Evolutionary conservation across 139 green algal genomes (phyloP).

Genomic region (Mesotaenium endlicherianum): DNA sequence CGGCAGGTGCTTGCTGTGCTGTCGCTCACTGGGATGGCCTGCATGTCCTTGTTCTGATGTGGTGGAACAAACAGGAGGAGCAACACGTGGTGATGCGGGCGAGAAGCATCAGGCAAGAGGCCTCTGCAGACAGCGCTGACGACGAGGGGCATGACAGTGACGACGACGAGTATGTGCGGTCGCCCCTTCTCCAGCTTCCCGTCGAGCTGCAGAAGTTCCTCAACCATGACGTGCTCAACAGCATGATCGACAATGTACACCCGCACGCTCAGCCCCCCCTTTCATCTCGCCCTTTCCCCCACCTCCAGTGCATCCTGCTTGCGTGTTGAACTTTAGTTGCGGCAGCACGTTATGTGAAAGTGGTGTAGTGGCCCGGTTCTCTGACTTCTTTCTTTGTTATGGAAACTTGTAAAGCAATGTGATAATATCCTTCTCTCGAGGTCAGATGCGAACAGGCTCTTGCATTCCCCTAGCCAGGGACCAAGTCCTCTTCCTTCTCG

Average conservation of each 20-base stretch:
- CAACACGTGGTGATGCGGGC: not conserved
- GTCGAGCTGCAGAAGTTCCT: not conserved
- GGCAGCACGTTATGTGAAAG: too few relatives aligned
- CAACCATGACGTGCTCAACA: not conserved
- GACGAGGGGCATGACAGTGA: not conserved
- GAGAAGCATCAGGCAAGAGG: not conserved
- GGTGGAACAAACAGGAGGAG: constrained; percentile 1
- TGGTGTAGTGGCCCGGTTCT: too few relatives aligned
- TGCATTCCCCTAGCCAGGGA: too few relatives aligned
- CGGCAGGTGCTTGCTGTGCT: not conserved
- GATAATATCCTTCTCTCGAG: too few relatives aligned
- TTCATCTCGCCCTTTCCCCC: too few relatives aligned
- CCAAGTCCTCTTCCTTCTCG: too few relatives aligned
- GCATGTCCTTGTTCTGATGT: not conserved
- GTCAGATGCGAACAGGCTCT: too few relatives aligned
- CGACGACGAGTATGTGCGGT: not conserved
- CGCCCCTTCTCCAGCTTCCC: not conserved
- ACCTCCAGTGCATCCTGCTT: too few relatives aligned
- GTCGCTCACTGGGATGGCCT: not conserved
- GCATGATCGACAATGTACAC: not conserved
- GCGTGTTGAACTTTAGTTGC: too few relatives aligned
- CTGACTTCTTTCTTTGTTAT: too few relatives aligned
- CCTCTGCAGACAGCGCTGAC: not conserved
- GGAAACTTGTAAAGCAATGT: too few relatives aligned
- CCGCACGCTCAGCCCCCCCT: too few relatives aligned